Evolutionary conservation across 768 basidiomycete genomes (phyloP).

Genomic region (Tulasnella sp.): DNA sequence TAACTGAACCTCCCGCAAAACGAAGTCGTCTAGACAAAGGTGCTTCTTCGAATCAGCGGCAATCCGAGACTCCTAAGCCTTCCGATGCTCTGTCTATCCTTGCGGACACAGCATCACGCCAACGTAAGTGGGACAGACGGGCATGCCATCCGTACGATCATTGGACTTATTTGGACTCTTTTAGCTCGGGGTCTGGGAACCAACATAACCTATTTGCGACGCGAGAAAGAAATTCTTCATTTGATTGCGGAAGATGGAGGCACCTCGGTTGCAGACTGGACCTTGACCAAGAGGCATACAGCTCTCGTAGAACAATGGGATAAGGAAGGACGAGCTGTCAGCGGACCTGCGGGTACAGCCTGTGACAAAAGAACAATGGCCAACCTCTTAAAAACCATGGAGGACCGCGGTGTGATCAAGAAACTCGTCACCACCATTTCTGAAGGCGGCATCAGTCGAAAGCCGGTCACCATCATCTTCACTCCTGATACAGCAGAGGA

Average conservation of each 20-base stretch:
- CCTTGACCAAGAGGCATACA: slow-evolving; percentile 54
- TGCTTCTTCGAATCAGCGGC: neutral
- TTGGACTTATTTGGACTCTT: neutral
- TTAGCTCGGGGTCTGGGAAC: neutral
- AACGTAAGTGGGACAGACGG: neutral
- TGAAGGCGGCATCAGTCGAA: slow-evolving; percentile 45
- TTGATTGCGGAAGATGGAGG: slow-evolving; percentile 58
- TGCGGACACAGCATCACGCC: neutral
- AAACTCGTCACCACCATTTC: slow-evolving; percentile 53
- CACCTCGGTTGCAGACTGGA: slow-evolving; percentile 48
- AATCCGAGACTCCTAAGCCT: neutral
- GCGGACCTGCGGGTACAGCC: slow-evolving; percentile 53
- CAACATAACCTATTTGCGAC: slow-evolving; percentile 66
- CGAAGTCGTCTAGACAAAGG: neutral
- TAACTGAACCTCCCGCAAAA: neutral
- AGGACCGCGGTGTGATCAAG: slow-evolving; percentile 56
- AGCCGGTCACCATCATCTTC: slow-evolving; percentile 52
- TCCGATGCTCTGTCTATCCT: neutral
- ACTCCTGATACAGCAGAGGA: slow-evolving; percentile 46
- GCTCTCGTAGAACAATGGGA: slow-evolving; percentile 47
- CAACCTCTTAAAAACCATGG: slow-evolving; percentile 47
- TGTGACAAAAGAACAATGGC: slow-evolving; percentile 65
- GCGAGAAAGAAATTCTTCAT: slow-evolving; percentile 68
- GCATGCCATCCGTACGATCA: neutral
- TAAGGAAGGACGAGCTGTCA: slow-evolving; percentile 53